These are phyloP conservation scores for Mrakiaceae sp. DNA, from an alignment of 1,284 basidiomycete species.

Conservation along the genomic window DNA sequence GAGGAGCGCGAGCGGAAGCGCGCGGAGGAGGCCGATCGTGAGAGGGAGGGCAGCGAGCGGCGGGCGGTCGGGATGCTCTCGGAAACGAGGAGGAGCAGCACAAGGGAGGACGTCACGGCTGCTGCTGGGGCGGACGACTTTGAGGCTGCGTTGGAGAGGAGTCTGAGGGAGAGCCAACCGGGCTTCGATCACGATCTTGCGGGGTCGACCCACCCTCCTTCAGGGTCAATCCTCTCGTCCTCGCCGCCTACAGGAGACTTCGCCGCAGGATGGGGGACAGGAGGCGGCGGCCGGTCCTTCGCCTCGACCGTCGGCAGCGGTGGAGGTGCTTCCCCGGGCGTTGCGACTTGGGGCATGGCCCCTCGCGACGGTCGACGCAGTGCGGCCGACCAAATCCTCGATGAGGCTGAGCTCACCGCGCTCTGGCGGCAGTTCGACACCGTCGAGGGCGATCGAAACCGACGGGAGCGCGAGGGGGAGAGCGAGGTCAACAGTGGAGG, in stretches of 20 bases:
- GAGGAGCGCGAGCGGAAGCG: conserved; percentile 68
- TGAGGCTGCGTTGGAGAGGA: conserved; percentile 14
- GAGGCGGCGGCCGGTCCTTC: conserved; percentile 10
- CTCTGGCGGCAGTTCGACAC: conserved; percentile 12
- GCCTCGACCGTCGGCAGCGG: conserved; percentile 1
- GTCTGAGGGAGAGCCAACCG: conserved; percentile 8
- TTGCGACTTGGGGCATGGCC: neutral
- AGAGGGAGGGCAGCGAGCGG: conserved; percentile 32
- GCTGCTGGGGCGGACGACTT: conserved; percentile 12
- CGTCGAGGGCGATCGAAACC: neutral
- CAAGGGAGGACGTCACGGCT: neutral
- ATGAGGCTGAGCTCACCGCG: conserved; percentile 13
- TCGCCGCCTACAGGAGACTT: neutral
- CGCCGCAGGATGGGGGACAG: neutral
- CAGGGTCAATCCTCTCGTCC: neutral
- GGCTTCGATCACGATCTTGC: neutral
- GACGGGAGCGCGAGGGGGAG: neutral
- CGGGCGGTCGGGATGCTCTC: neutral
- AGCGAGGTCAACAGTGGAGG: neutral
- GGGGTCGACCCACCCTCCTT: neutral
- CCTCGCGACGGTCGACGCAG: neutral
- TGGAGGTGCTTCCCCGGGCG: neutral
- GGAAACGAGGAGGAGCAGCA: neutral
- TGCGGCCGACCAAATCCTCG: neutral
- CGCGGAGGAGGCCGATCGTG: conserved; percentile 59